Conservation (phyloP, 148 eudicot species). For the Silene conica region DNA sequence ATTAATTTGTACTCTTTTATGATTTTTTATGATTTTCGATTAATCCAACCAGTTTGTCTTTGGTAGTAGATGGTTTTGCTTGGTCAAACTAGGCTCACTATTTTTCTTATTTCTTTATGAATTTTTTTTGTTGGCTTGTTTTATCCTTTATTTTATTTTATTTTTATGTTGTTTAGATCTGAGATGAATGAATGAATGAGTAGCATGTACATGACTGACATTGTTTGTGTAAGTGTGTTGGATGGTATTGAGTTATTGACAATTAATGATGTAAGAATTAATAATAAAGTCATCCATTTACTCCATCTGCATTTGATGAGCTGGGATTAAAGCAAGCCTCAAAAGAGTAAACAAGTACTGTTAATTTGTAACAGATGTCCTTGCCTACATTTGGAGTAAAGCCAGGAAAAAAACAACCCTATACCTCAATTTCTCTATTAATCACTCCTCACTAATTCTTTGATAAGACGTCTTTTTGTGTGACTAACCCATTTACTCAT, state of each 20-base stretch:
- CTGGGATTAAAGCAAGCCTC: not conserved
- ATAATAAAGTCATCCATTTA: slow-evolving; percentile 25
- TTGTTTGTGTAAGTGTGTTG: slow-evolving; percentile 25
- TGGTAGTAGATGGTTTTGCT: too few relatives aligned
- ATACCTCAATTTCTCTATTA: not conserved
- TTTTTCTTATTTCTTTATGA: too few relatives aligned
- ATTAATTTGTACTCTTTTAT: too few relatives aligned
- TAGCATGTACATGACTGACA: slow-evolving; percentile 34
- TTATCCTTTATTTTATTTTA: too few relatives aligned
- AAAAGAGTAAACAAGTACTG: not conserved
- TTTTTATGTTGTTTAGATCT: too few relatives aligned
- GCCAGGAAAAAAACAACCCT: not conserved
- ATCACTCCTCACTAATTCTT: too few relatives aligned
- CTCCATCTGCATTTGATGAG: slow-evolving; percentile 23
- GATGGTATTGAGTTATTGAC: slow-evolving; percentile 32
- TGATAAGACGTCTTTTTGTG: too few relatives aligned
- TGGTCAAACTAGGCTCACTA: too few relatives aligned
- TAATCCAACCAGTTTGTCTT: too few relatives aligned
- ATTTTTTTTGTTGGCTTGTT: too few relatives aligned
- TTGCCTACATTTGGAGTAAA: slow-evolving; percentile 10
- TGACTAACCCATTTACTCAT: too few relatives aligned
- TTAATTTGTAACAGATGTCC: slow-evolving; percentile 9
- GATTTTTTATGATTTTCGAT: too few relatives aligned
- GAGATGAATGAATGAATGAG: slow-evolving; percentile 5
- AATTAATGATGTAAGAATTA: slow-evolving; percentile 25